Evolutionary conservation across 306 rosid genomes (phyloP).

Genomic region (Rubus parviflorus): DNA sequence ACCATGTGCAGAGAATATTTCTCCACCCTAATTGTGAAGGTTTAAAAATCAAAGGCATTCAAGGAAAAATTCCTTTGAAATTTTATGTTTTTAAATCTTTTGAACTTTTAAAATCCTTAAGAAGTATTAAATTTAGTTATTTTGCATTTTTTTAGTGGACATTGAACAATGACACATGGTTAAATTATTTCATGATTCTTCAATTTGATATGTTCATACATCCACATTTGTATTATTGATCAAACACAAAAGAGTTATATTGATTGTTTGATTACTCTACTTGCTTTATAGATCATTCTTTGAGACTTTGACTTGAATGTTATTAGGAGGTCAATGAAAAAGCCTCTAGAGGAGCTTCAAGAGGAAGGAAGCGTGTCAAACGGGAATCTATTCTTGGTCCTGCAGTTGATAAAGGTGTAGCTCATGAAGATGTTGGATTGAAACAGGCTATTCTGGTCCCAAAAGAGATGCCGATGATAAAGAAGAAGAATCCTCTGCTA

Average conservation of each 20-base stretch:
- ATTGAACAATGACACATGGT: background rate
- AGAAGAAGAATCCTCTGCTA: constrained; percentile 69
- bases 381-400: constrained; percentile 81
- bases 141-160: background rate
- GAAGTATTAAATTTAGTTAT: background rate
- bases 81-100: background rate
- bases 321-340: constrained; percentile 56
- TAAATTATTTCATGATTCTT: constrained; percentile 8
- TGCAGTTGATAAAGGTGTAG: constrained; percentile 81
- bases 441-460: constrained; percentile 77
- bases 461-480: constrained; percentile 82
- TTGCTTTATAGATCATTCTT: constrained; percentile 5
- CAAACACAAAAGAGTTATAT: background rate
- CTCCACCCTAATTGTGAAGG: background rate
- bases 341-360: constrained; percentile 34
- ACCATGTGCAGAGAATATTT: background rate
- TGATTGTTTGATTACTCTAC: constrained; percentile 4
- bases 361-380: constrained; percentile 60
- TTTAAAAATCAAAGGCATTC: background rate
- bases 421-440: constrained; percentile 89
- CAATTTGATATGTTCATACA: constrained; percentile 7
- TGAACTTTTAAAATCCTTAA: background rate
- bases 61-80: background rate
- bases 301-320: background rate
- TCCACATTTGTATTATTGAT: background rate